Evolutionary conservation across 1,284 basidiomycete genomes (phyloP).

Genomic region (Cystobasidiaceae sp.): DNA sequence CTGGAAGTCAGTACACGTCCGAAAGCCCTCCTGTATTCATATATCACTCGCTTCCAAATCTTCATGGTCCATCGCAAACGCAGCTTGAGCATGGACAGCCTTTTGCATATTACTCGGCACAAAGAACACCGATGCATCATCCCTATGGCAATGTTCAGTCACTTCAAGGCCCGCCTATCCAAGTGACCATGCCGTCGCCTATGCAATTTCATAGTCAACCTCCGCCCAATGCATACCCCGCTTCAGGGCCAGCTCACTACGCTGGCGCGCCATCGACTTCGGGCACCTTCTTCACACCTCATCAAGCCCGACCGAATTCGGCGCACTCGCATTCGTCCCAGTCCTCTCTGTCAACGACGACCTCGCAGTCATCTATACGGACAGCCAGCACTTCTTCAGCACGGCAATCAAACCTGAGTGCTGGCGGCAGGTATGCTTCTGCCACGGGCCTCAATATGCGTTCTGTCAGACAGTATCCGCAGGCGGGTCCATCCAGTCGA

Average conservation of each 20-base stretch:
- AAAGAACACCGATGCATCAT: background rate
- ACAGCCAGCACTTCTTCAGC: slow-evolving; percentile 27
- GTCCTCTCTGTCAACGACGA: slow-evolving; percentile 24
- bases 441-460: background rate
- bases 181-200: slow-evolving; percentile 17
- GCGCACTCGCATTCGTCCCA: slow-evolving; percentile 22
- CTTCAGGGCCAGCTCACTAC: background rate
- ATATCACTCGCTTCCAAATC: background rate
- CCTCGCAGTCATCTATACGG: slow-evolving; percentile 16
- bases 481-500: background rate
- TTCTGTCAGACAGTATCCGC: slow-evolving; percentile 4
- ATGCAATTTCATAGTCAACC: background rate
- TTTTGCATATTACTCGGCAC: slow-evolving; percentile 1
- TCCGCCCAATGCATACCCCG: background rate
- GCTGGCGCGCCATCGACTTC: background rate
- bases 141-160: too few relatives aligned
- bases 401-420: background rate
- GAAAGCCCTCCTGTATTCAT: slow-evolving; percentile 19
- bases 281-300: background rate
- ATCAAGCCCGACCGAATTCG: background rate
- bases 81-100: background rate
- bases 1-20: too few relatives aligned
- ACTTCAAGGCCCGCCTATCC: slow-evolving; percentile 11
- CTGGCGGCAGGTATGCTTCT: background rate
- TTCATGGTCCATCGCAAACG: background rate